Base-by-base conservation (phyloP, 2,329 filamentous ascomycete genomes). In the Colletotrichum camelliae region DNA sequence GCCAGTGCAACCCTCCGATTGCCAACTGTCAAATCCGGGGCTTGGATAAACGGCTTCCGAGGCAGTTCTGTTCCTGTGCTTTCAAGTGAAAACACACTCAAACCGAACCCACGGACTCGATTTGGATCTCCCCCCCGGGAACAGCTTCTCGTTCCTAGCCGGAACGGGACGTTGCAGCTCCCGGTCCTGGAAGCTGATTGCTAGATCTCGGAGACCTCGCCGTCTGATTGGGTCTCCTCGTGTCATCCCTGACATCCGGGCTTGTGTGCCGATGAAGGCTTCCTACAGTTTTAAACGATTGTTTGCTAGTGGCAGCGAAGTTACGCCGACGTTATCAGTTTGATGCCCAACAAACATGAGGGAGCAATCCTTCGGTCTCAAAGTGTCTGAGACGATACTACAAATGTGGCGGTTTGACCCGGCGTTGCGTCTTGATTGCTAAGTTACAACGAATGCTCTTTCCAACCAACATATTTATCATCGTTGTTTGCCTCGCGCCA, bases 91-190 rank as follows among this genome's bases (percentile, higher is more conserved):
- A 52, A 24, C 33, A 64, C 16, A 24, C 7, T 43, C 27, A 60
- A 52, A 35, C 33, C 31, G 8, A 37, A 8, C 29, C 33, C 21
- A 48, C 39, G 16, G 68, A 13, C 21, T 35, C 57, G n/a, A 21
- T 67, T 48, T 21, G 31, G 62, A 24, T 57, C 13, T 58, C 13
- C 24, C 52, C 55, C 33, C 39, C 18, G n/a, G 18, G 57, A 27
- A 35, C 33, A 24, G 39, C 48, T 52, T 57, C 16, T 27, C 69
- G 73, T 75, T 72, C 72, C 62, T 27, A 33, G 37, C 64, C 73
- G 70, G 73, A 27, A 35, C 73, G 64, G 73, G 35, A 73, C 27
- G 64, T 35, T 73, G 70, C 69, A 73, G 69, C 35, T 66, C 48
- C 70, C 57, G 70, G 35, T 29, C 24, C 39, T 48, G 33, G 24